phyloP scores from a whole-genome alignment of 108 stramenopile genomes.

The Cylindrotheca closterium region DNA sequence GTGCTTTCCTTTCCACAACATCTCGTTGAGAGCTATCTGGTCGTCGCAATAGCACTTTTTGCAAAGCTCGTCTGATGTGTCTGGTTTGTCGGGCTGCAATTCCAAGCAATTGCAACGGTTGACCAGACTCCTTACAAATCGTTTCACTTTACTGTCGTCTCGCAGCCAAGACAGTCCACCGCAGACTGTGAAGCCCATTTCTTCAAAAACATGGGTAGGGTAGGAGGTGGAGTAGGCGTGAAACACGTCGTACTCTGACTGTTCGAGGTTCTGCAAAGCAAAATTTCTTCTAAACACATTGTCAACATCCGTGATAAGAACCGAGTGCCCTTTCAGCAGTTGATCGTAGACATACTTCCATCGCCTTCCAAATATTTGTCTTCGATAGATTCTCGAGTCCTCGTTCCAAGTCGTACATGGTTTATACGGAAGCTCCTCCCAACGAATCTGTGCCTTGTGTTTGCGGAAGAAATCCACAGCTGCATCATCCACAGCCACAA shows the following conservation, averaged over 20 bases:
- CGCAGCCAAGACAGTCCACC: slow-evolving; percentile 48
- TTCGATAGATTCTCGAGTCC: slow-evolving; percentile 5
- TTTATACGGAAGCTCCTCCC: slow-evolving; percentile 7
- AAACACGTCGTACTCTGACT: slow-evolving; percentile 24
- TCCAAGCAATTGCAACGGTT: slow-evolving; percentile 23
- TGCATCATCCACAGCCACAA: slow-evolving; percentile 19
- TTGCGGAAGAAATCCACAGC: slow-evolving; percentile 8
- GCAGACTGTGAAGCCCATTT: slow-evolving; percentile 47
- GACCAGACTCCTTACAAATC: slow-evolving; percentile 35
- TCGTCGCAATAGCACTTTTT: slow-evolving; percentile 45
- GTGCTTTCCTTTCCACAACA: slow-evolving; percentile 36
- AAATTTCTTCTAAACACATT: slow-evolving; percentile 40
- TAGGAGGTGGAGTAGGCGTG: slow-evolving; percentile 43
- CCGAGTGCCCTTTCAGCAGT: slow-evolving; percentile 29
- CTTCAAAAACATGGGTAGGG: slow-evolving; percentile 29
- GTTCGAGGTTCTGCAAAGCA: slow-evolving; percentile 23
- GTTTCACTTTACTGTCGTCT: slow-evolving; percentile 24
- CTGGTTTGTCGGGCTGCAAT: not conserved
- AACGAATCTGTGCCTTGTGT: not conserved
- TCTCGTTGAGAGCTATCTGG: slow-evolving; percentile 43
- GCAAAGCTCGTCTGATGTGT: not conserved
- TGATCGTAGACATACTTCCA: slow-evolving; percentile 34
- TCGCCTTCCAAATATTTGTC: slow-evolving; percentile 23
- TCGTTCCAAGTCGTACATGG: slow-evolving; percentile 6
- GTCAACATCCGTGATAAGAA: slow-evolving; percentile 54